A percentile compares a stretch with the other conserved stretches of the same genome.
Evolutionary conservation across 2,329 filamentous ascomycete species (phyloP).

Genomic region (Lecanoromycetidae sp.): DNA sequence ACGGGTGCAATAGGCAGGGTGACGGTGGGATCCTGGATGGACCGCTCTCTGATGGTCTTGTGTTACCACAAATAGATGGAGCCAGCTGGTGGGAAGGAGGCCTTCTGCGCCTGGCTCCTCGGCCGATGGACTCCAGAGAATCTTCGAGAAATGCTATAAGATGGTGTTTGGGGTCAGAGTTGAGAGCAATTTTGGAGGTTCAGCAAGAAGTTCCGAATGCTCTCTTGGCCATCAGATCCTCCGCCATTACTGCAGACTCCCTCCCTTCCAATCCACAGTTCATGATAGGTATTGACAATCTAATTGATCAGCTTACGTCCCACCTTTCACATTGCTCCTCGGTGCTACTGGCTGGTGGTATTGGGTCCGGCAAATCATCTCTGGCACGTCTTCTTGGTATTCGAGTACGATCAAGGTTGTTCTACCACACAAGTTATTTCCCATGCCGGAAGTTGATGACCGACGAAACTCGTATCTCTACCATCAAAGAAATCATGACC

Average conservation of each 20-base stretch:
- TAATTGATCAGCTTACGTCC: conserved; percentile 59
- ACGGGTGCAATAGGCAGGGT: conserved; percentile 43
- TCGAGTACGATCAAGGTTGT: conserved; percentile 54
- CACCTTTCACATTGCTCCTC: conserved; percentile 79
- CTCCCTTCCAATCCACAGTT: conserved; percentile 43
- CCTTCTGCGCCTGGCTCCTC: conserved; percentile 10
- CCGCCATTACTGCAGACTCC: conserved; percentile 41
- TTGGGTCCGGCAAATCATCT: conserved; percentile 81
- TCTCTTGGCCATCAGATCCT: conserved; percentile 32
- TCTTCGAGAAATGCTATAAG: neutral
- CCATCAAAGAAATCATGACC: conserved; percentile 77
- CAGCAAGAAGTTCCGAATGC: conserved; percentile 61
- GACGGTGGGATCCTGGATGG: conserved; percentile 61
- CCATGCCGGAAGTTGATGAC: conserved; percentile 77
- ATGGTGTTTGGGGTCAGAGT: conserved; percentile 71
- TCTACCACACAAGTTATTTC: conserved; percentile 78
- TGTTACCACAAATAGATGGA: conserved; percentile 43
- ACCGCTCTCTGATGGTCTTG: conserved; percentile 76
- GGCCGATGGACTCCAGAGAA: neutral
- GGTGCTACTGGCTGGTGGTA: conserved; percentile 73
- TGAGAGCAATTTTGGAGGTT: conserved; percentile 61
- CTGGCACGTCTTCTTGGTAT: conserved; percentile 66
- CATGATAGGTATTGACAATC: conserved; percentile 72
- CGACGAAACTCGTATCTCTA: conserved; percentile 78
- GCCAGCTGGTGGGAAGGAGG: conserved; percentile 21